Evolutionary conservation across 2,329 filamentous ascomycete species (phyloP).

Genomic region (Elsinoe necatrix): DNA sequence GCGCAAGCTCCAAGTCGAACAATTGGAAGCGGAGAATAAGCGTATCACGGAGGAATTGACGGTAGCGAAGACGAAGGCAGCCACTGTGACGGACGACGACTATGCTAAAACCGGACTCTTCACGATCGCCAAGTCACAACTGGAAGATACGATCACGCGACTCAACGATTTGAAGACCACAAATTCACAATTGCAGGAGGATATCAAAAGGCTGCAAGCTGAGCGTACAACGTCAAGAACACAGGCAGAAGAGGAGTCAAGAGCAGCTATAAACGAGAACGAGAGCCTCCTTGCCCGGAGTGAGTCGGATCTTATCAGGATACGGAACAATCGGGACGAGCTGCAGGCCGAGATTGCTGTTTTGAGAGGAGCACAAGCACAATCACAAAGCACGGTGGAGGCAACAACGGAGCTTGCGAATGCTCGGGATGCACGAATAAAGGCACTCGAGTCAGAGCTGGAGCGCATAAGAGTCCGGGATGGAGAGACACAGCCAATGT

Average conservation of each 20-base stretch:
- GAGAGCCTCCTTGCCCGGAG: conserved; percentile 73
- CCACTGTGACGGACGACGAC: conserved; percentile 79
- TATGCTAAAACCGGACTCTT: conserved; percentile 89
- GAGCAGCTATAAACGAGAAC: conserved; percentile 62
- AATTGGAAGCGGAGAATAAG: conserved; percentile 67
- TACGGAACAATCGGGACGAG: conserved; percentile 78
- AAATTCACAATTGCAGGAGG: conserved; percentile 75
- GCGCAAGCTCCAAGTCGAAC: conserved; percentile 80
- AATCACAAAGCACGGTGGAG: conserved; percentile 58
- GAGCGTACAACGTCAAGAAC: conserved; percentile 76
- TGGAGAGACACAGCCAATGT: conserved; percentile 35
- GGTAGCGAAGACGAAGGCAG: conserved; percentile 56
- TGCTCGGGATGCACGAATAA: conserved; percentile 72
- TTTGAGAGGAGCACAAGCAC: conserved; percentile 69
- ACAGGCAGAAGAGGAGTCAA: conserved; percentile 73
- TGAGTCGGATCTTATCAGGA: conserved; percentile 77
- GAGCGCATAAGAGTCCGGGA: conserved; percentile 56
- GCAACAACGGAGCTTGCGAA: conserved; percentile 73
- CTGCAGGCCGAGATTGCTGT: conserved; percentile 71
- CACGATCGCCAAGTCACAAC: conserved; percentile 80
- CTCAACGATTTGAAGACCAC: conserved; percentile 86
- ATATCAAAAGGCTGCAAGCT: conserved; percentile 73
- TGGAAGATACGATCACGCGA: conserved; percentile 85
- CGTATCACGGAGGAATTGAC: conserved; percentile 72
- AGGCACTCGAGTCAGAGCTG: conserved; percentile 72